A percentile compares a stretch with the other conserved stretches of the same genome.
phyloP scores from a whole-genome alignment of 169 alveolate genomes.

The Plasmodium vinckei region DNA sequence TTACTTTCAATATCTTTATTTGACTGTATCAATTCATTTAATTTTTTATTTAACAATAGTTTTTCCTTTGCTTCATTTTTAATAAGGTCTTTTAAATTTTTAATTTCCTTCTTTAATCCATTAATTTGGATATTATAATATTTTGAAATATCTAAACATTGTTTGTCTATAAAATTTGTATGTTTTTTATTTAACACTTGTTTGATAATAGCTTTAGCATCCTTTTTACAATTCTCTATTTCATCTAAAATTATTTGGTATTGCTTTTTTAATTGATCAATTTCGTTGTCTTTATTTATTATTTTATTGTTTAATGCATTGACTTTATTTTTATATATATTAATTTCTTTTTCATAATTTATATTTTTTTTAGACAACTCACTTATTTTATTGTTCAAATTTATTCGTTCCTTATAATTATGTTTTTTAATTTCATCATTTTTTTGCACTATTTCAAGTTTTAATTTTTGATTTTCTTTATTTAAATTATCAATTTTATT shows the following conservation, averaged over 20 bases:
- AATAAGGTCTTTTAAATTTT: slow-evolving; percentile 39
- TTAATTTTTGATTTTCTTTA: slow-evolving; percentile 64
- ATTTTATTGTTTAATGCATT: slow-evolving; percentile 33
- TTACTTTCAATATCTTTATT: not conserved
- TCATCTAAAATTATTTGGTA: slow-evolving; percentile 44
- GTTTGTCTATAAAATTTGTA: slow-evolving; percentile 48
- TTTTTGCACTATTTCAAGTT: slow-evolving; percentile 30
- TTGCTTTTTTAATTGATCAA: slow-evolving; percentile 45
- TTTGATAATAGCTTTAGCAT: slow-evolving; percentile 34
- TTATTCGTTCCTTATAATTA: slow-evolving; percentile 42
- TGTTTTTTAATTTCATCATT: slow-evolving; percentile 34
- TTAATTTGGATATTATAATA: slow-evolving; percentile 56
- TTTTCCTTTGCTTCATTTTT: slow-evolving; percentile 64
- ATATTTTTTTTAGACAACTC: slow-evolving; percentile 48
- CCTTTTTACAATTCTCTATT: slow-evolving; percentile 63
- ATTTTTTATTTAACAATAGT: slow-evolving; percentile 29
- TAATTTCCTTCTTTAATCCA: slow-evolving; percentile 39
- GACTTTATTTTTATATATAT: slow-evolving; percentile 60
- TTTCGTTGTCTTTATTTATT: slow-evolving; percentile 42
- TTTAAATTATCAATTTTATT: slow-evolving; percentile 42
- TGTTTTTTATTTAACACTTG: slow-evolving; percentile 52
- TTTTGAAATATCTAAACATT: slow-evolving; percentile 47
- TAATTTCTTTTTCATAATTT: slow-evolving; percentile 56
- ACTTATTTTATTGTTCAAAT: slow-evolving; percentile 27
- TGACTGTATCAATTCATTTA: not conserved